These are phyloP conservation scores for Kodamaea neixiangensis DNA, from an alignment of 805 yeast species.

Conservation along the genomic window DNA sequence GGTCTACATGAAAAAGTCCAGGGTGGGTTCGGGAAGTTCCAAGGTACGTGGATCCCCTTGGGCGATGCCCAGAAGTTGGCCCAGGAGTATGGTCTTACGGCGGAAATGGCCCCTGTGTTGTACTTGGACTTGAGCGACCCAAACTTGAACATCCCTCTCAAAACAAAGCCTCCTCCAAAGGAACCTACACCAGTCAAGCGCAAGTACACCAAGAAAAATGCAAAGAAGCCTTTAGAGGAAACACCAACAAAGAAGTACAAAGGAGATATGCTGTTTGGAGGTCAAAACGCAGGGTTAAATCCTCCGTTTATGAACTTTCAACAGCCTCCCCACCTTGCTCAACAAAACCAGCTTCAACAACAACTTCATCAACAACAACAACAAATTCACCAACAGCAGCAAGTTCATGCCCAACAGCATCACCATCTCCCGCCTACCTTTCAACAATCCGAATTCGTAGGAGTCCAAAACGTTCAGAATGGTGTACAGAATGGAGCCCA, in stretches of 20 bases:
- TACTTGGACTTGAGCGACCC: slow-evolving; percentile 41
- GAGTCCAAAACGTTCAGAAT: no score
- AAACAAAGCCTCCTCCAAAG: slow-evolving; percentile 34
- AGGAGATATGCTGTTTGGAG: slow-evolving; percentile 14
- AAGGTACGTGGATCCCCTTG: slow-evolving; percentile 95
- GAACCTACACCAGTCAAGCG: slow-evolving; percentile 46
- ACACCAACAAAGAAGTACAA: slow-evolving; percentile 49
- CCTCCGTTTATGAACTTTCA: slow-evolving; percentile 10
- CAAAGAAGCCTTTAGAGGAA: slow-evolving; percentile 60
- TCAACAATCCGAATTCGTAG: slow-evolving; percentile 24
- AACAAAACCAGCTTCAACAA: slow-evolving; percentile 23
- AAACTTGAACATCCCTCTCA: slow-evolving; percentile 34
- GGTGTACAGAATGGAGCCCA: no score
- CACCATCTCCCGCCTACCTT: slow-evolving; percentile 25
- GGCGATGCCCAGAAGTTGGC: slow-evolving; percentile 60
- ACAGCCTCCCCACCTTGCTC: slow-evolving; percentile 30
- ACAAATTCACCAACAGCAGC: slow-evolving; percentile 21
- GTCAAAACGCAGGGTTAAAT: slow-evolving; percentile 4
- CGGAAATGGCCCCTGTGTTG: slow-evolving; percentile 44
- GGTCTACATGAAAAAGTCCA: slow-evolving; percentile 92
- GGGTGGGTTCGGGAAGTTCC: slow-evolving; percentile 96
- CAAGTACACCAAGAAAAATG: slow-evolving; percentile 51
- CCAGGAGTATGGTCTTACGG: slow-evolving; percentile 38
- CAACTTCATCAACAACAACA: slow-evolving; percentile 36
- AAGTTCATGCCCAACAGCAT: not conserved